Base-by-base conservation (phyloP, 805 yeast genomes). In the Lachancea lanzarotensis region DNA sequence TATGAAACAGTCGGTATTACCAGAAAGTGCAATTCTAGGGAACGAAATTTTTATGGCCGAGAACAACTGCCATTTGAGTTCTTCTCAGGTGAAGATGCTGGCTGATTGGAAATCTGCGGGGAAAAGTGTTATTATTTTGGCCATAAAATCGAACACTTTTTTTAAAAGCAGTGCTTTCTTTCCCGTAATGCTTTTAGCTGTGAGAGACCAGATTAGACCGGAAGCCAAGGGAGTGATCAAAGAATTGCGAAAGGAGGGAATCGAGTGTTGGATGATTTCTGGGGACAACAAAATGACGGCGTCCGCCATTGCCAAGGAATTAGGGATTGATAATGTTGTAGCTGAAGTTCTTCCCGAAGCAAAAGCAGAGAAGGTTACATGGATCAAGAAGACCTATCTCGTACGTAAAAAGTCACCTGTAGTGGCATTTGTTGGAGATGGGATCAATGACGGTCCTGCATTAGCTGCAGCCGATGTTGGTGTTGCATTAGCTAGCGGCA, bases 351-450 rank as follows among this genome's bases (percentile, higher is more conserved):
- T 83, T 29, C 93, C 95, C 0, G 79, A 78, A 42, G 87, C 81
- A 45, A 85, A 85, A 60, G 82, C 85, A 7, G 73, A 69, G 20
- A 74, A 77, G 55, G 67, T 84, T 32, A 68, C 71, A 49, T 69
- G 74, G 71, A 68, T 84, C 11, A 82, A 81, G 55, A 57, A 65
- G 34, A 67, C 75, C 36, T 60, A 60, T 35, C 43, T 60, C 11
- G 50, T 49, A 31, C 25, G 44, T 47, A 29, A 52, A 45, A 25
- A 56, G 13, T 53, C 58, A 2, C 57, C 55, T 1, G 52, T 52
- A 2, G 82, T 80, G 2, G 89, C 87, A 0, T 83, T 84, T 90
- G 81, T 84, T 8, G 93, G 93, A 9, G 93, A 84, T 55, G 93
- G 93, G 17, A 79, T 84, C 29, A 85, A 84, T 59, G 93, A 85